A percentile compares a stretch with the other conserved stretches of the same genome.
phyloP scores from a whole-genome alignment of 129 eudicot genomes.

The Flaveria bidentis region DNA sequence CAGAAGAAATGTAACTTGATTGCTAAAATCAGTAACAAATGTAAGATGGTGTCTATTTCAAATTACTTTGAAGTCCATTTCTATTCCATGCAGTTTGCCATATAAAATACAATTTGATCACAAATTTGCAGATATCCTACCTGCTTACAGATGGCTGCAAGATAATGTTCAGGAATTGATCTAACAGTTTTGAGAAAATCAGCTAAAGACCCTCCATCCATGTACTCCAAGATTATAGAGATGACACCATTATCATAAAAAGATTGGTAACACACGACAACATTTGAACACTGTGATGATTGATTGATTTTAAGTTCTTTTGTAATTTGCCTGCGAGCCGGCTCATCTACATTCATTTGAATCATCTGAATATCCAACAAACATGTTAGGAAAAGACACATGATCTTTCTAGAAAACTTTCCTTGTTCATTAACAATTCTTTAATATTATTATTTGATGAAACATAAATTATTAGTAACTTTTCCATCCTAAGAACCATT shows the following conservation, averaged over 20 bases:
- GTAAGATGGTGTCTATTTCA: background rate
- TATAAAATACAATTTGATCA: background rate
- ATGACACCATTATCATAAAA: slow-evolving; percentile 87
- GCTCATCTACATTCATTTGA: slow-evolving; percentile 85
- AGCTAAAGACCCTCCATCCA: slow-evolving; percentile 98
- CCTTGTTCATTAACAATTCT: background rate
- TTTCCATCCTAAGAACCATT: background rate
- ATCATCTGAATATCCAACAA: slow-evolving; percentile 59
- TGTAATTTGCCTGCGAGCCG: slow-evolving; percentile 70
- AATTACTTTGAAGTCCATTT: background rate
- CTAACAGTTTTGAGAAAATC: slow-evolving; percentile 79
- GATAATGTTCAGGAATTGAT: slow-evolving; percentile 76
- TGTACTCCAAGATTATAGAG: slow-evolving; percentile 95
- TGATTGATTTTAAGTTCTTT: slow-evolving; percentile 95
- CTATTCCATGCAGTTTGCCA: background rate
- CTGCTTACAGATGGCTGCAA: slow-evolving; percentile 95
- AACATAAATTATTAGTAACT: background rate
- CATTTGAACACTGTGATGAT: slow-evolving; percentile 80
- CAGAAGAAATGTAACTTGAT: background rate
- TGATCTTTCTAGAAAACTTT: background rate
- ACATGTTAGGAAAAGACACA: background rate
- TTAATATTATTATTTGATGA: background rate
- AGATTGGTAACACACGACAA: slow-evolving; percentile 91
- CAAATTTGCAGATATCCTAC: slow-evolving; percentile 33
- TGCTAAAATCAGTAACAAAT: background rate